Evolutionary conservation across 2,329 filamentous ascomycete species (phyloP).

Genomic region (Fusarium pseudoanthophilum): DNA sequence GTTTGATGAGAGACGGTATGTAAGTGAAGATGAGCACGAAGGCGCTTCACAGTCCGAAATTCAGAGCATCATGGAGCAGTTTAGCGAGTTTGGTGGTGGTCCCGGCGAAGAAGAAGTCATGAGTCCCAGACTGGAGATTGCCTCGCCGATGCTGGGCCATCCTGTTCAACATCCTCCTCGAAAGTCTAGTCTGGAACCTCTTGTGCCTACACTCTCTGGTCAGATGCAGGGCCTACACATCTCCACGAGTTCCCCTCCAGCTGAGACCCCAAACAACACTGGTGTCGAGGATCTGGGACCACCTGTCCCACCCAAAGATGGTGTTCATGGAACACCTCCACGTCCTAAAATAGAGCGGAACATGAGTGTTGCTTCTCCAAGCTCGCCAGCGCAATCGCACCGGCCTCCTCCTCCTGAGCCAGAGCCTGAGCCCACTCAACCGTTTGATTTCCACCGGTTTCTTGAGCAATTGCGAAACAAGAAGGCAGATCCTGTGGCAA

Average conservation of each 20-base stretch:
- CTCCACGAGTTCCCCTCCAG: constrained; percentile 53
- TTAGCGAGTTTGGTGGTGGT: constrained; percentile 78
- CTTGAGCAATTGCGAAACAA: constrained; percentile 95
- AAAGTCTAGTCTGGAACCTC: constrained; percentile 85
- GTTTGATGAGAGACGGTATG: constrained; percentile 66
- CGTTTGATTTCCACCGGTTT: constrained; percentile 98
- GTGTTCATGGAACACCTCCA: constrained; percentile 55
- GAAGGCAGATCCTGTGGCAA: constrained; percentile 96
- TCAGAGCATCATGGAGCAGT: constrained; percentile 97
- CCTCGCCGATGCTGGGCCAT: constrained; percentile 79
- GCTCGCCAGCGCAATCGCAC: constrained; percentile 64
- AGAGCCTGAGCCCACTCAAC: constrained; percentile 82
- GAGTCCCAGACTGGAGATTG: constrained; percentile 86
- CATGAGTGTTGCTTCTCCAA: constrained; percentile 48
- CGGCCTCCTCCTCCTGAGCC: constrained; percentile 77
- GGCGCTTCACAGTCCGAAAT: constrained; percentile 85
- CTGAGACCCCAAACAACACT: constrained; percentile 52
- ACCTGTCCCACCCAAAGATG: constrained; percentile 70
- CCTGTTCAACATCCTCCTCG: constrained; percentile 79
- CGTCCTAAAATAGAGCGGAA: constrained; percentile 54
- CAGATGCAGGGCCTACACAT: constrained; percentile 59
- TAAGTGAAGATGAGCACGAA: constrained; percentile 73
- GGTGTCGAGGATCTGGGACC: constrained; percentile 61
- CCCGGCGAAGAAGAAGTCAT: constrained; percentile 86
- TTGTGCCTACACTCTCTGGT: constrained; percentile 62